A percentile compares a stretch with the other conserved stretches of the same genome.
phyloP scores from a whole-genome alignment of 352 stramenopile species.

The Globisporangium orthogonon region DNA sequence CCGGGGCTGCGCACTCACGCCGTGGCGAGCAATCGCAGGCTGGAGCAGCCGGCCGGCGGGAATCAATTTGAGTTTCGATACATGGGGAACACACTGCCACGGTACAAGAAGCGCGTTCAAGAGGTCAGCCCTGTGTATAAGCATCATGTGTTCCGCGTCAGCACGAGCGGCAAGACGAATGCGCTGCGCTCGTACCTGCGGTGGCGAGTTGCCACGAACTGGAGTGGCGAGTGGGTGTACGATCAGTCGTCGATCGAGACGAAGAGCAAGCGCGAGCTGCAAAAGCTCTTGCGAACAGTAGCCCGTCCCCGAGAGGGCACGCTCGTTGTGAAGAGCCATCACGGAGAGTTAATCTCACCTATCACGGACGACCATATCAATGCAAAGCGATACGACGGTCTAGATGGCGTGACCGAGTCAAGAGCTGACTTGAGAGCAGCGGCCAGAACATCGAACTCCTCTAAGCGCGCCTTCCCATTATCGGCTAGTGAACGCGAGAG shows the following conservation, averaged over 20 bases:
- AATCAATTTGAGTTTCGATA: constrained; percentile 58
- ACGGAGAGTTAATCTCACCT: constrained; percentile 38
- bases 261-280: constrained; percentile 27
- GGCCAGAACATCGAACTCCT: not conserved
- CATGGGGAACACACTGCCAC: constrained; percentile 47
- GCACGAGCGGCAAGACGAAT: constrained; percentile 19
- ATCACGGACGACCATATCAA: constrained; percentile 4
- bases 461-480: constrained; percentile 17
- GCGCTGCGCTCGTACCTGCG: constrained; percentile 19
- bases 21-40: constrained; percentile 28
- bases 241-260: constrained; percentile 25
- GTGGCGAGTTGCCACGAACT: constrained; percentile 48
- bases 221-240: constrained; percentile 62
- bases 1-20: constrained; percentile 33
- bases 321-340: constrained; percentile 42
- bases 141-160: constrained; percentile 26
- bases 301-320: constrained; percentile 16
- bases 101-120: constrained; percentile 54
- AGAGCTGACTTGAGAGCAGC: not conserved
- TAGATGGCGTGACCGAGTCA: not conserved
- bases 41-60: constrained; percentile 20
- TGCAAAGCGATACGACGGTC: not conserved
- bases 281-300: constrained; percentile 32
- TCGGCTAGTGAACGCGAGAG: constrained; percentile 20
- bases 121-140: constrained; percentile 53